These are phyloP conservation scores for Kwoniella europaea DNA, from an alignment of 768 basidiomycete species.

Conservation along the genomic window DNA sequence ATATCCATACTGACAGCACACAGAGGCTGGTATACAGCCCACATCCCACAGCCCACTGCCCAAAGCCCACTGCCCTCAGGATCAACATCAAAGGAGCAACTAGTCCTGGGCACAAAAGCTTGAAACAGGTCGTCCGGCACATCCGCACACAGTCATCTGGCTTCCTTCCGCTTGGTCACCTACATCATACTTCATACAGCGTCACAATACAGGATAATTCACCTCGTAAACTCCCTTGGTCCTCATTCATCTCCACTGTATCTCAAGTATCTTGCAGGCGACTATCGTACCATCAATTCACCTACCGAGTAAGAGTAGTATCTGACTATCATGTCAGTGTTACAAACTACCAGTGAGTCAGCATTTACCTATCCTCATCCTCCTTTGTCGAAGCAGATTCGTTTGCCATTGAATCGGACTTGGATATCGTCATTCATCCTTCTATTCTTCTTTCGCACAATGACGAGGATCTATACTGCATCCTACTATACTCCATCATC, in stretches of 20 bases:
- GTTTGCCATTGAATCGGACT: not conserved
- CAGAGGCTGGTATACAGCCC: not conserved
- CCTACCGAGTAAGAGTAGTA: not conserved
- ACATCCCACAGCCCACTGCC: too few relatives aligned
- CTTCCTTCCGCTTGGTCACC: not conserved
- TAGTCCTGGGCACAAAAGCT: too few relatives aligned
- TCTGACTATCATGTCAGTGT: conserved; percentile 17
- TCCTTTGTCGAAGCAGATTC: not conserved
- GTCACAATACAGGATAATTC: not conserved
- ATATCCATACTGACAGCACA: not conserved
- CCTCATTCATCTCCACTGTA: not conserved
- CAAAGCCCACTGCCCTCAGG: not conserved
- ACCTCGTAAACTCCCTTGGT: not conserved
- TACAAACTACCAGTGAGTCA: conserved; percentile 20
- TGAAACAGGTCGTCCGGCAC: not conserved
- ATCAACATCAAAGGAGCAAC: not conserved
- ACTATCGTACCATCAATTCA: too few relatives aligned
- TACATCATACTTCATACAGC: not conserved
- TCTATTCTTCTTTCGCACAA: not conserved
- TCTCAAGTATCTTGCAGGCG: too few relatives aligned
- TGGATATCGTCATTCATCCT: not conserved
- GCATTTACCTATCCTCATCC: not conserved
- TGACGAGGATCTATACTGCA: too few relatives aligned
- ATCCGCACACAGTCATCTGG: not conserved
- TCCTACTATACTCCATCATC: too few relatives aligned